phyloP scores from a whole-genome alignment of 2,329 filamentous ascomycete genomes.

The Didymella sp. region DNA sequence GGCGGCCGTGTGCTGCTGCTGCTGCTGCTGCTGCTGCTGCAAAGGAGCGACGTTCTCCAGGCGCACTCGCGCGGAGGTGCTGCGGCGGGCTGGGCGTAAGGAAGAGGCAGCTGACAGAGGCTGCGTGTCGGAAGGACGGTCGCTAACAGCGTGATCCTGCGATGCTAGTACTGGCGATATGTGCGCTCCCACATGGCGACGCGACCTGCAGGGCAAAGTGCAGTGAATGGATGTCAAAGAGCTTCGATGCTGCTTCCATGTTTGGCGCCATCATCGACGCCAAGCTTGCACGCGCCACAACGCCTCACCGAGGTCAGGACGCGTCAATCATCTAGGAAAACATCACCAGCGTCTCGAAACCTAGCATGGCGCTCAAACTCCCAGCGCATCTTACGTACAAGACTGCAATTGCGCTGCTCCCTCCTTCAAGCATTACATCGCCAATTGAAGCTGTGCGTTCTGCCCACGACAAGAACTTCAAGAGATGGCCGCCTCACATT shows the following conservation, averaged over 20 bases:
- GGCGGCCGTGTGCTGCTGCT: conserved; percentile 14
- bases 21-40: conserved; percentile 16
- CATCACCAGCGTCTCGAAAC: neutral
- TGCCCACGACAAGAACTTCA: conserved; percentile 35
- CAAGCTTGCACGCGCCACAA: conserved; percentile 27
- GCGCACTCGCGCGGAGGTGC: conserved; percentile 30
- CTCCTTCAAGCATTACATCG: conserved; percentile 28
- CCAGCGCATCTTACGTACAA: conserved; percentile 37
- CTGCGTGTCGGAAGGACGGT: neutral
- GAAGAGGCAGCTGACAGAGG: conserved; percentile 18
- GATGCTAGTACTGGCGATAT: conserved; percentile 16
- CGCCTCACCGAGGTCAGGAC: conserved; percentile 13
- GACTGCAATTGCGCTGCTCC: conserved; percentile 36
- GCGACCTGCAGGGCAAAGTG: conserved; percentile 26
- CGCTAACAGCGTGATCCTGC: conserved; percentile 10
- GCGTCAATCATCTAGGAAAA: conserved; percentile 1
- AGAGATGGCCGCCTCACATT: conserved; percentile 42
- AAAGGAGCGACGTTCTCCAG: conserved; percentile 15
- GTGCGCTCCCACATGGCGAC: conserved; percentile 44
- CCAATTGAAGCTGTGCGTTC: conserved; percentile 38
- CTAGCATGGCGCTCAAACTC: conserved; percentile 23
- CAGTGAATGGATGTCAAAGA: conserved; percentile 30
- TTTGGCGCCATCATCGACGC: conserved; percentile 21
- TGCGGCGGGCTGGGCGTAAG: conserved; percentile 27
- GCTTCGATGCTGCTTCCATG: conserved; percentile 10